Conservation (phyloP, 805 yeast species). For the Groenewaldozyma salmanticensis region DNA sequence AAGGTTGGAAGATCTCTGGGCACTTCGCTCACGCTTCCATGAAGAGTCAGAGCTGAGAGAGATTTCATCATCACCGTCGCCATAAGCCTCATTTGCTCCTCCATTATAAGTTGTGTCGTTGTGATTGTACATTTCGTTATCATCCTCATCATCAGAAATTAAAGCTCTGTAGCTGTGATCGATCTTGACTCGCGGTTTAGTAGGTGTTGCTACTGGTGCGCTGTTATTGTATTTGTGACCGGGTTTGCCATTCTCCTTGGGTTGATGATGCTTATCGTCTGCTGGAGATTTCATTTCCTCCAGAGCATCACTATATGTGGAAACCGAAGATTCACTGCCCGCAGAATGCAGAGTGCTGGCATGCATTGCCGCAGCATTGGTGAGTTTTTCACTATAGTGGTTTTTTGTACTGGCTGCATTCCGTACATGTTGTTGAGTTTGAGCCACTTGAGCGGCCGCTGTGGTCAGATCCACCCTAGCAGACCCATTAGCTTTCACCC, state of each 20-base stretch:
- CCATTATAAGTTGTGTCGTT: not conserved
- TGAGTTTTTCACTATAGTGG: not conserved
- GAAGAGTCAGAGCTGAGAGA: constrained; percentile 19
- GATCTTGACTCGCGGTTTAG: not conserved
- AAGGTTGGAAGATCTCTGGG: no score
- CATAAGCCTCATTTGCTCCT: constrained; percentile 3
- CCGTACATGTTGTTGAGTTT: not conserved
- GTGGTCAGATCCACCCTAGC: not conserved
- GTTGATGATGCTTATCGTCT: not conserved
- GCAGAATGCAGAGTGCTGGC: constrained; percentile 1
- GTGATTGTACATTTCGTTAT: not conserved
- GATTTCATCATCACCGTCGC: constrained; percentile 13
- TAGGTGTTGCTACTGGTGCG: no score
- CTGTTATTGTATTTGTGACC: no score
- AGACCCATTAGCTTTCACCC: not conserved
- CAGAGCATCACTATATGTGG: constrained; percentile 18
- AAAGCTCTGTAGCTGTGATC: constrained; percentile 1
- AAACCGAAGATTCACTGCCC: constrained; percentile 12
- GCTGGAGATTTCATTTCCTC: constrained; percentile 8
- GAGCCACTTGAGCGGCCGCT: constrained; percentile 8
- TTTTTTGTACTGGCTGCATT: no score
- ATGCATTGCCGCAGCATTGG: not conserved
- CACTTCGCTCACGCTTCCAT: constrained; percentile 17
- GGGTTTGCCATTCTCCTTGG: not conserved
- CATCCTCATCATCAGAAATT: not conserved